Evolutionary conservation across 139 green algal species (phyloP).

Genomic region (Pseudopediastrum boryanum): DNA sequence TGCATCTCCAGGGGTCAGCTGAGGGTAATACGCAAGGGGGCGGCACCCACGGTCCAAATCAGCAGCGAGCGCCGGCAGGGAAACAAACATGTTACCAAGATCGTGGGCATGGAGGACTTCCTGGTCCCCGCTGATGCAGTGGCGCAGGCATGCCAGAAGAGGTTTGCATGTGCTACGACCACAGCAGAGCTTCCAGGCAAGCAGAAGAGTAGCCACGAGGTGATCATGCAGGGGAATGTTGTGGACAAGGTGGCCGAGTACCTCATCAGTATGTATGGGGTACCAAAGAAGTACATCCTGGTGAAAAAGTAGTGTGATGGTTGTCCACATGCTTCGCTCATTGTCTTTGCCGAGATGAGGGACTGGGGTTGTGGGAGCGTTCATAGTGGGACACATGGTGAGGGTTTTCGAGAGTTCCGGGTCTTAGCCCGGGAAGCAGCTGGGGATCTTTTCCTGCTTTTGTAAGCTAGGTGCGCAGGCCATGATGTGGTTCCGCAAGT

Average conservation of each 20-base stretch:
- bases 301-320: constrained; percentile 27
- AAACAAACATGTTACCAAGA: constrained; percentile 58
- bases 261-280: constrained; percentile 44
- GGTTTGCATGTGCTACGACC: constrained; percentile 51
- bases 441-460: too few relatives aligned
- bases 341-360: too few relatives aligned
- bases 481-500: too few relatives aligned
- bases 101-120: constrained; percentile 28
- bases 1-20: constrained; percentile 34
- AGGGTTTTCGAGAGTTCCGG: too few relatives aligned
- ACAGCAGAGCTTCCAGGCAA: constrained; percentile 54
- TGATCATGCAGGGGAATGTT: constrained; percentile 50
- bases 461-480: too few relatives aligned
- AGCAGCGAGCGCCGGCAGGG: constrained; percentile 56
- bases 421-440: too few relatives aligned
- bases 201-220: constrained; percentile 39
- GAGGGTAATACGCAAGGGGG: constrained; percentile 49
- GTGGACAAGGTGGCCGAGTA: constrained; percentile 48
- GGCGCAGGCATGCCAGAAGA: constrained; percentile 21
- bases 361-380: too few relatives aligned
- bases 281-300: constrained; percentile 49
- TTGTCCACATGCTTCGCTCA: too few relatives aligned
- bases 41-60: constrained; percentile 40
- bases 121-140: constrained; percentile 18
- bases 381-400: too few relatives aligned